phyloP scores from a whole-genome alignment of 208 protist species.

The Wallacemonas rigidus region DNA sequence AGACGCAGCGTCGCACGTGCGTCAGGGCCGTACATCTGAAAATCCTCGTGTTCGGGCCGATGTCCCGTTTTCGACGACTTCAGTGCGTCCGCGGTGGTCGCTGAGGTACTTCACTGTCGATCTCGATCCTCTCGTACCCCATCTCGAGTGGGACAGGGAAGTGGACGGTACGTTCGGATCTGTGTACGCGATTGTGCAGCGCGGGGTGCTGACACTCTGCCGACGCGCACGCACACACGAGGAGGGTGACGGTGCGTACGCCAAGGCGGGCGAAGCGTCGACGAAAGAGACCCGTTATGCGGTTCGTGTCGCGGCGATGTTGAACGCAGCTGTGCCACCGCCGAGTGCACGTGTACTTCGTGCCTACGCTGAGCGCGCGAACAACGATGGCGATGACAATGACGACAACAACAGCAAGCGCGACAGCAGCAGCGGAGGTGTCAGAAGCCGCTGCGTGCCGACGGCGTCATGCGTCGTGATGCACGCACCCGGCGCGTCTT shows the following conservation, averaged over 20 bases:
- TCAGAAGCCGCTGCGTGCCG: background rate
- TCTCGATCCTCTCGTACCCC: conserved; percentile 49
- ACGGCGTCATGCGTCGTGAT: conserved; percentile 21
- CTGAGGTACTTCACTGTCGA: conserved; percentile 29
- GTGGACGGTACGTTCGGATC: conserved; percentile 68
- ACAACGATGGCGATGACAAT: background rate
- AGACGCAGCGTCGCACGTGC: background rate
- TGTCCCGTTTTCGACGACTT: background rate
- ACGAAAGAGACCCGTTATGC: background rate
- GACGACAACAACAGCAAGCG: too few relatives aligned
- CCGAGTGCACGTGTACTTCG: background rate
- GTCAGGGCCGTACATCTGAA: too few relatives aligned
- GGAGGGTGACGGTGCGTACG: too few relatives aligned
- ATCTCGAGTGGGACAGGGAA: conserved; percentile 46
- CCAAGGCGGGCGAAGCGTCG: too few relatives aligned
- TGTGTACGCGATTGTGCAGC: conserved; percentile 24
- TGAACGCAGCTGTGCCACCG: conserved; percentile 54
- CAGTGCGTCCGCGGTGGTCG: background rate
- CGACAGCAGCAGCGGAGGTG: too few relatives aligned
- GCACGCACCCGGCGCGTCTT: conserved; percentile 8
- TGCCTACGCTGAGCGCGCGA: conserved; percentile 22
- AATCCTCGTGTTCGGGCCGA: too few relatives aligned
- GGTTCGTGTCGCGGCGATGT: conserved; percentile 36
- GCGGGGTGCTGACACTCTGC: background rate
- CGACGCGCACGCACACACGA: too few relatives aligned